Evolutionary conservation across 2,329 filamentous ascomycete genomes (phyloP).

Genomic region (Ceratocystiopsis sp.): DNA sequence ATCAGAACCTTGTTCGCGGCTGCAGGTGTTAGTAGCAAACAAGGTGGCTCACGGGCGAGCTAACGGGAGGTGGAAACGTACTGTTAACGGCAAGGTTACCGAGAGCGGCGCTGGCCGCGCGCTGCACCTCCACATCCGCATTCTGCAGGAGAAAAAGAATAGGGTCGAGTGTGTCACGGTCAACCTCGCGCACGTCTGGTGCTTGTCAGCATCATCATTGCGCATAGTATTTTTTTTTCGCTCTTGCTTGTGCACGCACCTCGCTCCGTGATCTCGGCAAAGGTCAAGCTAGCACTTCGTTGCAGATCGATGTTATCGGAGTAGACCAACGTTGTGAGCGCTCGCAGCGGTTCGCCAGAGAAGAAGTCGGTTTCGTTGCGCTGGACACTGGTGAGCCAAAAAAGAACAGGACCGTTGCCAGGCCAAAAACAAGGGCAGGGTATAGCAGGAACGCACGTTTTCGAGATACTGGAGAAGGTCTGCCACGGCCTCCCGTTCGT

Average conservation of each 20-base stretch:
- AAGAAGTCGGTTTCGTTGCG: constrained; percentile 97
- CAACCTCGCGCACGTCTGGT: constrained; percentile 88
- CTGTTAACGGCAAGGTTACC: constrained; percentile 96
- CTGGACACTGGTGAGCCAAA: constrained; percentile 26
- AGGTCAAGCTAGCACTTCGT: constrained; percentile 90
- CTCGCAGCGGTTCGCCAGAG: constrained; percentile 81
- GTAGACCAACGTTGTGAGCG: constrained; percentile 88
- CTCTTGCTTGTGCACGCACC: constrained; percentile 31
- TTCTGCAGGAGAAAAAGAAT: constrained; percentile 92
- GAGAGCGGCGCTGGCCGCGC: constrained; percentile 86
- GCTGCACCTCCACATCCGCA: constrained; percentile 89
- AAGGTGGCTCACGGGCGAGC: neutral
- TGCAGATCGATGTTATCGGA: constrained; percentile 98
- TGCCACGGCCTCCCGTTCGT: constrained; percentile 90
- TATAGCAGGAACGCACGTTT: constrained; percentile 46
- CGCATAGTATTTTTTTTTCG: neutral
- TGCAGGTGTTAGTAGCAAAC: constrained; percentile 19
- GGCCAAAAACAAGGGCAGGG: neutral
- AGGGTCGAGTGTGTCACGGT: constrained; percentile 84
- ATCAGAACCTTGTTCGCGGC: constrained; percentile 97
- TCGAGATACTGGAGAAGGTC: constrained; percentile 91
- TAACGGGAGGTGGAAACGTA: constrained; percentile 31
- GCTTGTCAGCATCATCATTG: neutral
- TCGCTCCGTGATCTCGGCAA: constrained; percentile 97
- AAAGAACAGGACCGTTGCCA: neutral